Evolutionary conservation across 768 basidiomycete species (phyloP).

Genomic region (Lactarius hengduanensis): DNA sequence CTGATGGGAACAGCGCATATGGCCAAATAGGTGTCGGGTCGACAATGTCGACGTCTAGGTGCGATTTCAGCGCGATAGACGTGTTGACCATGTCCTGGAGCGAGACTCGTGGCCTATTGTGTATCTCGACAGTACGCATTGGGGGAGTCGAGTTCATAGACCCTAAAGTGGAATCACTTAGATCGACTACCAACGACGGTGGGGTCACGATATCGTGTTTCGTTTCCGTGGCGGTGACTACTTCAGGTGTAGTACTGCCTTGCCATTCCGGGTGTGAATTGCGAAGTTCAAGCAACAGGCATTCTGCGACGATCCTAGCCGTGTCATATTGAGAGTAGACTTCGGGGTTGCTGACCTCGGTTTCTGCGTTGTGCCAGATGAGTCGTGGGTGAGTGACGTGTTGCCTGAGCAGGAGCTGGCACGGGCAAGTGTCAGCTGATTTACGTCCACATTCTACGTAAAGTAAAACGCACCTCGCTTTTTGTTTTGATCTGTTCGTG

Average conservation of each 20-base stretch:
- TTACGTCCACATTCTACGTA: neutral
- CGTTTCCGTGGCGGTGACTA: neutral
- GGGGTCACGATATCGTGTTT: neutral
- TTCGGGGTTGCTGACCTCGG: constrained; percentile 21
- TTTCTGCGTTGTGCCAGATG: constrained; percentile 23
- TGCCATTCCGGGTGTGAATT: constrained; percentile 19
- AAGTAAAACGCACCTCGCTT: constrained; percentile 54
- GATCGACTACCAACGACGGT: constrained; percentile 15
- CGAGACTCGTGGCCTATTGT: constrained; percentile 43
- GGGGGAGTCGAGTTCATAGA: constrained; percentile 20
- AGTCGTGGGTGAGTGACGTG: constrained; percentile 26
- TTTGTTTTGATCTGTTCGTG: constrained; percentile 66
- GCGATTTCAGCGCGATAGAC: constrained; percentile 71
- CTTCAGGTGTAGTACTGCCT: neutral
- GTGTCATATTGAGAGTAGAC: constrained; percentile 25
- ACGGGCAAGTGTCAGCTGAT: constrained; percentile 3
- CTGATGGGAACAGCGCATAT: constrained; percentile 41
- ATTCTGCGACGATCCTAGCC: constrained; percentile 25
- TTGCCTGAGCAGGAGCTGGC: constrained; percentile 26
- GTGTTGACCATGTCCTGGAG: constrained; percentile 74
- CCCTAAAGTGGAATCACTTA: constrained; percentile 6
- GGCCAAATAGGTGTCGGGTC: constrained; percentile 56
- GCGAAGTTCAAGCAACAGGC: constrained; percentile 25
- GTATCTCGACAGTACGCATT: constrained; percentile 20
- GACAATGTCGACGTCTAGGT: constrained; percentile 59